A percentile compares a stretch with the other conserved stretches of the same genome.
These are phyloP conservation scores for Vickermania spadyakhi DNA, from an alignment of 208 protist species.

Conservation along the genomic window DNA sequence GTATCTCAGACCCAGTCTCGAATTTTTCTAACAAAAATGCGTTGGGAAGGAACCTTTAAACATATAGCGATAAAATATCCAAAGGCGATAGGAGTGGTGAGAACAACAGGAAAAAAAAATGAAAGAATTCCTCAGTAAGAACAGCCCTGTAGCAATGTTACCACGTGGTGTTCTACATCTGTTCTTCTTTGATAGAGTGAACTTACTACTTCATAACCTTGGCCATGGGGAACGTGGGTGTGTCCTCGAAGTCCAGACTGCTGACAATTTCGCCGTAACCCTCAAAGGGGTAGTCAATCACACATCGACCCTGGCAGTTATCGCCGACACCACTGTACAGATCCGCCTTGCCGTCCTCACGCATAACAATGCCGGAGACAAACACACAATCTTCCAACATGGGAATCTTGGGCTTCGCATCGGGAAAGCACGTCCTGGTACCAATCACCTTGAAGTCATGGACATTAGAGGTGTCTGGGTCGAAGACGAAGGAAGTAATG, in stretches of 20 bases:
- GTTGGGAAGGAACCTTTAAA: too few species aligned
- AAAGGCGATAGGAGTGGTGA: neutral
- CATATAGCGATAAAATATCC: too few species aligned
- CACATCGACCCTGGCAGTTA: slow-evolving; percentile 16
- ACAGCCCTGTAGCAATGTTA: neutral
- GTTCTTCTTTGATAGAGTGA: neutral
- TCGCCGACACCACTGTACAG: slow-evolving; percentile 37
- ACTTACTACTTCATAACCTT: neutral
- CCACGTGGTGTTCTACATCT: neutral
- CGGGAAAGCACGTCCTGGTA: slow-evolving; percentile 27
- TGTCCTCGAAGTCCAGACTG: slow-evolving; percentile 23
- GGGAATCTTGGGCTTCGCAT: slow-evolving; percentile 18
- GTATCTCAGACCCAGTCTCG: too few species aligned
- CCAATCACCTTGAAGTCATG: slow-evolving; percentile 43
- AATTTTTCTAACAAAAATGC: too few species aligned
- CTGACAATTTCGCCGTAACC: slow-evolving; percentile 31
- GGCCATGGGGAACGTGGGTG: neutral
- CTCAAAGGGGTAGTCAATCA: slow-evolving; percentile 59
- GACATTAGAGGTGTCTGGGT: slow-evolving; percentile 25
- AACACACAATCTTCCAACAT: slow-evolving; percentile 27
- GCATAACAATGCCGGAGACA: slow-evolving; percentile 36
- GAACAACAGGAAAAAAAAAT: slow-evolving; percentile 3
- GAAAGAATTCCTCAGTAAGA: neutral
- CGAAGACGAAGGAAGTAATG: slow-evolving; percentile 40
- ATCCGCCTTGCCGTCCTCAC: slow-evolving; percentile 27